phyloP scores from a whole-genome alignment of 306 rosid species.

The Casuarina glauca region DNA sequence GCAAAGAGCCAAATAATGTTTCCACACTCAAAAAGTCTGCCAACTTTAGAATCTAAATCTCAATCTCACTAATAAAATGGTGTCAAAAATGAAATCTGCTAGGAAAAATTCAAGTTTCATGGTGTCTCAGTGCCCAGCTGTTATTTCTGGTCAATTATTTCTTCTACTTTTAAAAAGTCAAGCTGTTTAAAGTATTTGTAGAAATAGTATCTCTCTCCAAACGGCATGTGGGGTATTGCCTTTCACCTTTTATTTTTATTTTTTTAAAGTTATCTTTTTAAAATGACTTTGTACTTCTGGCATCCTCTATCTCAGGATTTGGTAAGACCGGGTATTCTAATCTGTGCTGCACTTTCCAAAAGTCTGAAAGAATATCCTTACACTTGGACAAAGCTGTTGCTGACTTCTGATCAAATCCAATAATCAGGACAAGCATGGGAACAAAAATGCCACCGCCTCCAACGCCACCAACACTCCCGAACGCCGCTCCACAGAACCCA shows the following conservation, averaged over 20 bases:
- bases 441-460: conserved; percentile 99
- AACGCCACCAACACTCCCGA: conserved; percentile 97
- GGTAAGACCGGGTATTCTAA: background rate
- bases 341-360: background rate
- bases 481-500: conserved; percentile 91
- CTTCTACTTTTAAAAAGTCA: background rate
- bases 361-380: conserved; percentile 20
- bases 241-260: background rate
- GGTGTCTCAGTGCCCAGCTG: background rate
- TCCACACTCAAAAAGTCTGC: conserved; percentile 5
- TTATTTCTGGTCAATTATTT: background rate
- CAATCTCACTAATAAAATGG: too few species aligned
- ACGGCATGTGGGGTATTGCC: too few species aligned
- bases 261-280: background rate
- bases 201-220: background rate
- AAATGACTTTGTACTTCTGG: background rate
- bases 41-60: background rate
- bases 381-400: conserved; percentile 96
- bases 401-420: conserved; percentile 93
- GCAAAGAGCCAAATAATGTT: background rate
- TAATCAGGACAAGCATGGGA: conserved; percentile 85
- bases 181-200: background rate
- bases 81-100: background rate
- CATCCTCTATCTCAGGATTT: background rate
- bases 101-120: background rate